Evolutionary conservation across 805 yeast genomes (phyloP).

Genomic region (Lachancea sp.): DNA sequence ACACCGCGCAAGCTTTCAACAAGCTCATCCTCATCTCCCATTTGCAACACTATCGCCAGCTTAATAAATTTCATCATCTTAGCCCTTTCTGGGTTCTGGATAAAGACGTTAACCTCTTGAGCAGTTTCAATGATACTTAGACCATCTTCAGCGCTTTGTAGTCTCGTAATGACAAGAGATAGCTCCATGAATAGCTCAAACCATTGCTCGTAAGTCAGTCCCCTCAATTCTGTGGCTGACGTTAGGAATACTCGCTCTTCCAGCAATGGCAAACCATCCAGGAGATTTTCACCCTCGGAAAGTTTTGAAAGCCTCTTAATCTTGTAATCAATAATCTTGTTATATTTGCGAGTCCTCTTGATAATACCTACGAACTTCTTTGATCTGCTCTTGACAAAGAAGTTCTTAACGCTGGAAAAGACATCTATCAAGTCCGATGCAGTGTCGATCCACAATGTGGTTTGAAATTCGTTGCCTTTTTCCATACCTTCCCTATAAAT

Average conservation of each 20-base stretch:
- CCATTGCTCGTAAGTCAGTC: conserved; percentile 75
- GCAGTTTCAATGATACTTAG: conserved; percentile 67
- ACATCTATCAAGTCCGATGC: conserved; percentile 80
- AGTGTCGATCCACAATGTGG: conserved; percentile 72
- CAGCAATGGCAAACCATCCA: conserved; percentile 33
- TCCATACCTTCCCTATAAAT: conserved; percentile 46
- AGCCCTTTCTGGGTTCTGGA: conserved; percentile 54
- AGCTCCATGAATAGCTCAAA: conserved; percentile 76
- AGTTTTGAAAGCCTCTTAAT: conserved; percentile 61
- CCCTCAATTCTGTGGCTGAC: conserved; percentile 60
- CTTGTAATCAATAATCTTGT: conserved; percentile 65
- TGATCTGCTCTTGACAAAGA: conserved; percentile 72
- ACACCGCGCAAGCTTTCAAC: conserved; percentile 56
- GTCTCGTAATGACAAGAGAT: conserved; percentile 58
- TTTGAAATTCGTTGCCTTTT: conserved; percentile 51
- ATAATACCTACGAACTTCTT: conserved; percentile 64
- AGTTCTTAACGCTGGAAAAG: conserved; percentile 68
- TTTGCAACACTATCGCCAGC: conserved; percentile 48
- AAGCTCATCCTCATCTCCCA: conserved; percentile 48
- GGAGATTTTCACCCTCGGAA: conserved; percentile 46
- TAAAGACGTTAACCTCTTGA: conserved; percentile 70
- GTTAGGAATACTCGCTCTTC: conserved; percentile 40
- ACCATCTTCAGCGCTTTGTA: conserved; percentile 57
- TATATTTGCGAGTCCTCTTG: conserved; percentile 51
- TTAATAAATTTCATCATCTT: conserved; percentile 58